Evolutionary conservation across 2,329 filamentous ascomycete genomes (phyloP), one percentile per base, ranked within the genome.

Genomic region (Pestalotiopsis fici): DNA sequence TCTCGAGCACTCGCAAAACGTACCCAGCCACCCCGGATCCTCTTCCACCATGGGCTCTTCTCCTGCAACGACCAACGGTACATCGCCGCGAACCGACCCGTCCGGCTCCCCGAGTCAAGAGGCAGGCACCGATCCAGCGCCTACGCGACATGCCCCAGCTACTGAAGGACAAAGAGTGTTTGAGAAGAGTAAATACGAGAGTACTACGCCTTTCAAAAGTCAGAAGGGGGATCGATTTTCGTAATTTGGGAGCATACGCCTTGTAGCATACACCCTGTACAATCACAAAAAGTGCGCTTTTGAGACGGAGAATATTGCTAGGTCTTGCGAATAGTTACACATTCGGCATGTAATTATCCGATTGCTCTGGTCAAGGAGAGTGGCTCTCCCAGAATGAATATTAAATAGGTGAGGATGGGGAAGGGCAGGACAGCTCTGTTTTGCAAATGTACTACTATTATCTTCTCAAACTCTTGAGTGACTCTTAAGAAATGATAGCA

Each of bases 141-240:
- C 94, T 11, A 97, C 93, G 65, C 85, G 90, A 71, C 94, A 97
- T 81, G 92, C 91, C 68, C 92, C 93, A 1, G 85, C 90, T 71
- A 92, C 88, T 55, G 92, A 93, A 77, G 81, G 84, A 56, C 86
- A 94, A 76, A 84, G 87, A 70, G 83, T 92, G 28, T 74, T 83
- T 43, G 93, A 95, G 79, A 97, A 94, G 85, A 92, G 93, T 78
- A 97, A 97, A 82, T 98, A 97, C 80, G 95, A 98, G 82, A 91
- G 92, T 37, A 85, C 83, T 65, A 85, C 88, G 72, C 92, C 94
- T 66, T 98, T 91, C 80, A 84, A 88, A 73, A 92, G 91, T 80
- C 88, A 85, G 69, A 97, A 94, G 78, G 96, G 96, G 3, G 95
- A 98, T 82, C 87, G 96, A 39, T 97, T 99, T 75, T 87, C 92